phyloP scores from a whole-genome alignment of 2,329 filamentous ascomycete species.

The Pseudogymnoascus verrucosus region DNA sequence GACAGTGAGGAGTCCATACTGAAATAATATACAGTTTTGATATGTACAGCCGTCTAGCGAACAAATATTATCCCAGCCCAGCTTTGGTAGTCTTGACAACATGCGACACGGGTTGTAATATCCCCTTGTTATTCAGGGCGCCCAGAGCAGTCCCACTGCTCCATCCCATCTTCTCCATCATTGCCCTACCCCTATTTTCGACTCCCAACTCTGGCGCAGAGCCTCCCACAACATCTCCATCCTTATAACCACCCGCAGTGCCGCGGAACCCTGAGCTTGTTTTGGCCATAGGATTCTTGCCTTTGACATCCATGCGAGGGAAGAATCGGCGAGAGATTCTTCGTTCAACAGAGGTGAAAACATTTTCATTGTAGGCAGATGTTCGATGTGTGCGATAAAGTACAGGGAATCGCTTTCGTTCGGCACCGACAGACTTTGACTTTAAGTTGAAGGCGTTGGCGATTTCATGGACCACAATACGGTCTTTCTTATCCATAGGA shows the following conservation, averaged over 20 bases:
- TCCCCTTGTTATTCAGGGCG: conserved; percentile 75
- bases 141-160: conserved; percentile 78
- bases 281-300: conserved; percentile 23
- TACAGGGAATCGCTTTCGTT: conserved; percentile 64
- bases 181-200: conserved; percentile 74
- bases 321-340: conserved; percentile 48
- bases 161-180: conserved; percentile 99
- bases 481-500: conserved; percentile 71
- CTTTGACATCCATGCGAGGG: conserved; percentile 40
- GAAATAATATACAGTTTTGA: conserved; percentile 7
- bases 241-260: conserved; percentile 53
- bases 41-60: neutral
- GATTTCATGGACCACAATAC: conserved; percentile 73
- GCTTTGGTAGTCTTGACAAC: conserved; percentile 81
- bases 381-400: conserved; percentile 69
- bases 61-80: conserved; percentile 53
- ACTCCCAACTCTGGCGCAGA: conserved; percentile 74
- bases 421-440: conserved; percentile 74
- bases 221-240: conserved; percentile 83
- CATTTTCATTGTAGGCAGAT: conserved; percentile 47
- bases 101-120: conserved; percentile 76
- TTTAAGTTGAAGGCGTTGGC: conserved; percentile 69
- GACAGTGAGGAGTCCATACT: neutral
- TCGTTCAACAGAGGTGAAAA: conserved; percentile 41
- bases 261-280: conserved; percentile 28